A percentile compares a stretch with the other conserved stretches of the same genome.
Evolutionary conservation across 345 rosid genomes (phyloP).

Genomic region (Eucalyptus regnans): DNA sequence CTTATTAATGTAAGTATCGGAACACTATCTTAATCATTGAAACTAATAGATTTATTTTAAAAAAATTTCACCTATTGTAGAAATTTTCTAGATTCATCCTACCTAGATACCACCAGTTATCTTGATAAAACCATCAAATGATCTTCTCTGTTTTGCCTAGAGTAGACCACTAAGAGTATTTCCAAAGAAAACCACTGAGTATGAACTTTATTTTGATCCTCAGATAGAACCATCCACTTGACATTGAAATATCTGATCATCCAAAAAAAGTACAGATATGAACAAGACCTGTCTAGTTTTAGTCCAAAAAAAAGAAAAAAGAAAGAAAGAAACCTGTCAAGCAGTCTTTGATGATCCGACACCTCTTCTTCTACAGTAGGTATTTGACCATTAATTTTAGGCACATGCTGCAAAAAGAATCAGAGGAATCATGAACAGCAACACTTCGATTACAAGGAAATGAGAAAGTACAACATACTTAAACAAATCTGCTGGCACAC

Average conservation of each 20-base stretch:
- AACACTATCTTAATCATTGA: background rate
- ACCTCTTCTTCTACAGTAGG: constrained; percentile 51
- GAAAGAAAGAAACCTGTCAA: constrained; percentile 8
- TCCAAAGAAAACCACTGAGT: background rate
- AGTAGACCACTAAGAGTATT: background rate
- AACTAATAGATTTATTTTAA: background rate
- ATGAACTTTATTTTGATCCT: background rate
- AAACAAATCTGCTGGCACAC: background rate
- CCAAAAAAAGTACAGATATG: background rate
- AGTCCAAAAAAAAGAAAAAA: background rate
- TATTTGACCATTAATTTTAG: constrained; percentile 52
- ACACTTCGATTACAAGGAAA: background rate
- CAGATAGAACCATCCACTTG: background rate
- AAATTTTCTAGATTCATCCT: background rate
- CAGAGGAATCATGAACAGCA: background rate
- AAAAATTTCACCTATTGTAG: background rate
- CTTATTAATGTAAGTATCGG: background rate
- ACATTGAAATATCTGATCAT: background rate
- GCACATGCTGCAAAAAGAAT: constrained; percentile 32
- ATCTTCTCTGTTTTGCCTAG: background rate
- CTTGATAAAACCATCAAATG: background rate
- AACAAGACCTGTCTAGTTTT: background rate
- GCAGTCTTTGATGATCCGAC: constrained; percentile 60
- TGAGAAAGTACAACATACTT: background rate
- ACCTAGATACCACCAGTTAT: background rate